phyloP scores from a whole-genome alignment of 2,329 filamentous ascomycete species.

The Trichoderma hamatum region DNA sequence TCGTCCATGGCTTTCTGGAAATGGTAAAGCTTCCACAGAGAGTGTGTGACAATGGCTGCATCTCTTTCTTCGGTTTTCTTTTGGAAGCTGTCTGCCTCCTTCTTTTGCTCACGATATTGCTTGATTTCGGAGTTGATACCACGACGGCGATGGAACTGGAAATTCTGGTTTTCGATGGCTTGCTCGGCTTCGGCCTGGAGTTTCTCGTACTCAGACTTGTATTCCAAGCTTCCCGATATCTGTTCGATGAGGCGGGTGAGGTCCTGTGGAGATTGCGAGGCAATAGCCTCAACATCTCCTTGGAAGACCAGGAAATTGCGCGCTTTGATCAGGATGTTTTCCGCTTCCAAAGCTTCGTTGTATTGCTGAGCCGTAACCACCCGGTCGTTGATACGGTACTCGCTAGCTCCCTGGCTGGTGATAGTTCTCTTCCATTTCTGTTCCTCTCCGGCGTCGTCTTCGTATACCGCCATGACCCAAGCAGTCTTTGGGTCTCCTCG shows the following conservation, averaged over 20 bases:
- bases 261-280: conserved; percentile 90
- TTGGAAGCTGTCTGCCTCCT: conserved; percentile 91
- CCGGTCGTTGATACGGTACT: conserved; percentile 95
- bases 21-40: conserved; percentile 95
- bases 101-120: conserved; percentile 95
- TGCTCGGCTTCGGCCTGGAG: conserved; percentile 86
- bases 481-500: conserved; percentile 87
- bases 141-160: conserved; percentile 84
- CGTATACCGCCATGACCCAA: conserved; percentile 99
- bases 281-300: conserved; percentile 96
- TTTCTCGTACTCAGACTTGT: conserved; percentile 90
- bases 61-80: conserved; percentile 89
- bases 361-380: conserved; percentile 88
- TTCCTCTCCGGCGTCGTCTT: conserved; percentile 93
- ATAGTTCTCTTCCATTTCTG: conserved; percentile 96
- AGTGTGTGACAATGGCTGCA: conserved; percentile 87
- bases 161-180: conserved; percentile 83
- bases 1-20: conserved; percentile 93
- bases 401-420: conserved; percentile 83
- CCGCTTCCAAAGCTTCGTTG: conserved; percentile 86
- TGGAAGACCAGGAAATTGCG: conserved; percentile 98
- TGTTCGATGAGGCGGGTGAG: conserved; percentile 94
- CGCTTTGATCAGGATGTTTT: conserved; percentile 97
- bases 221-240: conserved; percentile 93
- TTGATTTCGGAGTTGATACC: conserved; percentile 98